A percentile compares a stretch with the other conserved stretches of the same genome.
Evolutionary conservation across 2,329 filamentous ascomycete genomes (phyloP).

Genomic region (Dactylellina drechsleri): DNA sequence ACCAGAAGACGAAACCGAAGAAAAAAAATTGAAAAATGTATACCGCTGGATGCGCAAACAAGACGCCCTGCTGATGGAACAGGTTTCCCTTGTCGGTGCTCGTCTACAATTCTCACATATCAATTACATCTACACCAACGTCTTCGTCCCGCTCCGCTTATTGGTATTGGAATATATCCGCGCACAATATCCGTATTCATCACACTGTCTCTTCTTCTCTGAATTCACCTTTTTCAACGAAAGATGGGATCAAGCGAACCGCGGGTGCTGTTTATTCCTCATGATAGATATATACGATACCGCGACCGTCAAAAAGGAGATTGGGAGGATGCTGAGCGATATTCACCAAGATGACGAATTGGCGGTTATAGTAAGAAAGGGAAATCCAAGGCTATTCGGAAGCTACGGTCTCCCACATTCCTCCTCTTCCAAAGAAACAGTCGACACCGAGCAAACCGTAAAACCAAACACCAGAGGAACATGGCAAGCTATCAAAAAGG

Average conservation of each 20-base stretch:
- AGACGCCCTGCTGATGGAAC: slow-evolving; percentile 22
- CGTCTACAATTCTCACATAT: slow-evolving; percentile 26
- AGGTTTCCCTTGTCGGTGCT: slow-evolving; percentile 24
- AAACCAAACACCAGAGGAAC: too few species aligned
- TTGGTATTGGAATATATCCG: slow-evolving; percentile 13
- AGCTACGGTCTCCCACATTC: slow-evolving; percentile 20
- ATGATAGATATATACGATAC: slow-evolving; percentile 18
- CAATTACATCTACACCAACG: slow-evolving; percentile 2
- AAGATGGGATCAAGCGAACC: background rate
- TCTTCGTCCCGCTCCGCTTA: slow-evolving; percentile 3
- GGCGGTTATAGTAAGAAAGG: slow-evolving; percentile 30
- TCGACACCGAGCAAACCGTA: too few species aligned
- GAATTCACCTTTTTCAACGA: slow-evolving; percentile 34
- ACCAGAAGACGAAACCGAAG: background rate
- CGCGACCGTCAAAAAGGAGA: slow-evolving; percentile 2
- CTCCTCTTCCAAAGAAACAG: too few species aligned
- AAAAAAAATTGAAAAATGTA: background rate
- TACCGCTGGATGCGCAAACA: slow-evolving; percentile 17
- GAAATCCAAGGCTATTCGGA: slow-evolving; percentile 23
- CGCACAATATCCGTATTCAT: background rate
- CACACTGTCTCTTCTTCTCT: slow-evolving; percentile 38
- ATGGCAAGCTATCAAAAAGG: background rate
- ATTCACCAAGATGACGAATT: slow-evolving; percentile 22
- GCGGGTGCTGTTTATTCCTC: slow-evolving; percentile 34
- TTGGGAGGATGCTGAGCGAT: slow-evolving; percentile 12